phyloP scores from a whole-genome alignment of 805 yeast genomes.

The Sugiyamaella valdiviana region DNA sequence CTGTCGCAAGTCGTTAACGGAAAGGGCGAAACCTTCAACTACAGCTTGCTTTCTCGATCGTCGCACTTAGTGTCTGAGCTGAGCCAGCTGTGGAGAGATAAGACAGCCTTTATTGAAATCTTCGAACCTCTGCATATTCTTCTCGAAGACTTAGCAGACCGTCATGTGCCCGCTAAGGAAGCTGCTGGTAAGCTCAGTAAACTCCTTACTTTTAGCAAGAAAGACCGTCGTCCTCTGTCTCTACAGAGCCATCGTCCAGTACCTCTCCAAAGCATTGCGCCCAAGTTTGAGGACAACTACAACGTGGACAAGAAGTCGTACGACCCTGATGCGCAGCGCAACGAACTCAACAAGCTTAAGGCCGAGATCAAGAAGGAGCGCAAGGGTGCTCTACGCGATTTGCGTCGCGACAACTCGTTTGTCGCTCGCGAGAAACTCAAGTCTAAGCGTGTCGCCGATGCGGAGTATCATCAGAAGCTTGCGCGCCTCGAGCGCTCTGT shows the following conservation, averaged over 20 bases:
- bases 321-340: conserved; percentile 74
- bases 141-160: conserved; percentile 30
- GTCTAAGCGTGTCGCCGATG: conserved; percentile 68
- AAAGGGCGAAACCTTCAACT: neutral
- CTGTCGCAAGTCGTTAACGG: neutral
- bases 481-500: conserved; percentile 78
- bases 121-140: conserved; percentile 42
- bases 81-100: conserved; percentile 50
- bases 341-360: conserved; percentile 75
- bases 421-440: conserved; percentile 78
- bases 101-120: conserved; percentile 56
- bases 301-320: conserved; percentile 92
- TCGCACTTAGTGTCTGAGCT: conserved; percentile 1
- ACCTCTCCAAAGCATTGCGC: conserved; percentile 78
- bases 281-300: conserved; percentile 91
- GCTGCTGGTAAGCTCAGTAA: conserved; percentile 41
- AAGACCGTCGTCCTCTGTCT: conserved; percentile 61
- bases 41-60: neutral
- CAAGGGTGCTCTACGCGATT: conserved; percentile 79
- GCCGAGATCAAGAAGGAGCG: conserved; percentile 86
- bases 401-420: conserved; percentile 82
- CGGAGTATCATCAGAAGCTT: conserved; percentile 84
- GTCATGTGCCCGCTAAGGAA: neutral
- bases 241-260: conserved; percentile 80
- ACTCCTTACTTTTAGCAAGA: conserved; percentile 41